Conservation (phyloP, 2,329 filamentous ascomycete genomes). For the Trichoderma sp. region DNA sequence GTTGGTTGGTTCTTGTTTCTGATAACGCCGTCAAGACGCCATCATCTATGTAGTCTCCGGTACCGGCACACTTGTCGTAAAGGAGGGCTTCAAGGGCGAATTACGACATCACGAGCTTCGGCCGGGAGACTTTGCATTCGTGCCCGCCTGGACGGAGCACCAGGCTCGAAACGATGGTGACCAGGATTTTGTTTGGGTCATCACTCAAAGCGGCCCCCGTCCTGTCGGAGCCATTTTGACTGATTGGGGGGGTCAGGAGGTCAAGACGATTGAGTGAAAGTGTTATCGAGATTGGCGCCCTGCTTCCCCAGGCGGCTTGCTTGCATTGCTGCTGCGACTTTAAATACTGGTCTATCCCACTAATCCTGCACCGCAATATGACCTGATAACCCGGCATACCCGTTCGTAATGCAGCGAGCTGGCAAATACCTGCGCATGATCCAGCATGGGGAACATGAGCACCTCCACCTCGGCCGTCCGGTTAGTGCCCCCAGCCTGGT, state of each 20-base stretch:
- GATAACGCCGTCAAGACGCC: constrained; percentile 51
- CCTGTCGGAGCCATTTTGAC: constrained; percentile 64
- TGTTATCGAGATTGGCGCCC: constrained; percentile 11
- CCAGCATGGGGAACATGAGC: constrained; percentile 60
- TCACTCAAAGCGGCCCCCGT: constrained; percentile 61
- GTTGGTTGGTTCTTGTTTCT: constrained; percentile 15
- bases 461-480: constrained; percentile 49
- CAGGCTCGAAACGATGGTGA: constrained; percentile 68
- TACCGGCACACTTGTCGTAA: constrained; percentile 60
- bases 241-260: constrained; percentile 59
- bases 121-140: constrained; percentile 68
- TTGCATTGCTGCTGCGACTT: constrained; percentile 2
- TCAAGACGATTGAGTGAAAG: constrained; percentile 29
- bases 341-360: constrained; percentile 11
- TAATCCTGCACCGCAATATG: constrained; percentile 31
- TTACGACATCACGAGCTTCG: constrained; percentile 57
- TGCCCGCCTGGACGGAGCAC: constrained; percentile 71
- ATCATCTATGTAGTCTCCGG: constrained; percentile 68
- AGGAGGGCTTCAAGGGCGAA: constrained; percentile 53
- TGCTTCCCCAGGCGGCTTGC: constrained; percentile 5
- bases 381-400: constrained; percentile 36
- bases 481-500: constrained; percentile 16
- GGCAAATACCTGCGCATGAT: constrained; percentile 66
- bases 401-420: constrained; percentile 33
- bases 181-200: constrained; percentile 63